phyloP scores from a whole-genome alignment of 2,329 filamentous ascomycete species.

The Aureobasidium sp. region DNA sequence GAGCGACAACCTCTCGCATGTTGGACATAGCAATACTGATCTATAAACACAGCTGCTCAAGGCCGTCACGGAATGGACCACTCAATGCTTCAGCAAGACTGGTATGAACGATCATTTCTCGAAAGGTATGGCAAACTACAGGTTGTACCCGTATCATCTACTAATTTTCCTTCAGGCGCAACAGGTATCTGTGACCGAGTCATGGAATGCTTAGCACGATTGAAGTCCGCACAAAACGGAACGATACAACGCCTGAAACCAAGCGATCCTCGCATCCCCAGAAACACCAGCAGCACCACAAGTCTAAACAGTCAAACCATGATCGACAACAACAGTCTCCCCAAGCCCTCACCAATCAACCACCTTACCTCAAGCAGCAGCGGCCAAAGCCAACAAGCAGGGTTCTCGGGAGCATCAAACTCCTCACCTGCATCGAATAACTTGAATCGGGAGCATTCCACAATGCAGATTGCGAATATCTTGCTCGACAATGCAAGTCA shows the following conservation, averaged over 20 bases:
- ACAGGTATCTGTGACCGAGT: not conserved
- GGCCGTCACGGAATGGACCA: not conserved
- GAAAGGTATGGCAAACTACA: not conserved
- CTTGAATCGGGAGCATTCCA: not conserved
- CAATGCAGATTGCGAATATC: slow-evolving; percentile 5
- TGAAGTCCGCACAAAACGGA: not conserved
- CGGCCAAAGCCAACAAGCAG: not conserved
- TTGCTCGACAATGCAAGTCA: not conserved
- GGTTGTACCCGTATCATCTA: too few relatives aligned
- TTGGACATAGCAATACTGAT: too few relatives aligned
- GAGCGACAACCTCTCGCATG: too few relatives aligned
- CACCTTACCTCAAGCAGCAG: slow-evolving; percentile 5
- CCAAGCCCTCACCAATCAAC: not conserved
- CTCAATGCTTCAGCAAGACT: not conserved
- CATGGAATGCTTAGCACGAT: not conserved
- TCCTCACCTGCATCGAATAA: not conserved
- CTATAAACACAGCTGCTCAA: not conserved
- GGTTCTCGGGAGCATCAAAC: not conserved
- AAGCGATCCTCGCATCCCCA: not conserved
- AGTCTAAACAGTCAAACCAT: not conserved
- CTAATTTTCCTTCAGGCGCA: not conserved
- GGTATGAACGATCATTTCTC: slow-evolving; percentile 3
- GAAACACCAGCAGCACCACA: not conserved
- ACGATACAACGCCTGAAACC: not conserved
- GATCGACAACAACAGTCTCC: not conserved